Evolutionary conservation across 805 yeast species (phyloP).

Genomic region (Candida hispaniensis): DNA sequence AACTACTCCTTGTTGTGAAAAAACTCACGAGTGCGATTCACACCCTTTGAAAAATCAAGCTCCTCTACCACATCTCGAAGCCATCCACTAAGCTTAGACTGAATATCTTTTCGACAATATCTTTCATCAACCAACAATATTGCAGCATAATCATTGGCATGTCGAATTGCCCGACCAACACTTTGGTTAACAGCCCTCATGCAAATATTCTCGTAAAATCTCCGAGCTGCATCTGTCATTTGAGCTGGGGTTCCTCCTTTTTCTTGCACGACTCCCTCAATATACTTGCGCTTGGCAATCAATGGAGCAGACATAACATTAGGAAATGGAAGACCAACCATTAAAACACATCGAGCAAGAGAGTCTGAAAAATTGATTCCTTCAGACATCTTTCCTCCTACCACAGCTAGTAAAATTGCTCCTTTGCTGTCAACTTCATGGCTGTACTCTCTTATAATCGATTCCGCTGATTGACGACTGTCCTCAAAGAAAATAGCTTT

Average conservation of each 20-base stretch:
- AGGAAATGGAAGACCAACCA: conserved; percentile 87
- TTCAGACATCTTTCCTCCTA: conserved; percentile 87
- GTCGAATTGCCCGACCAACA: conserved; percentile 85
- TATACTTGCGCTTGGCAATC: conserved; percentile 54
- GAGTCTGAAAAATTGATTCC: conserved; percentile 87
- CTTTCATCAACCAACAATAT: conserved; percentile 64
- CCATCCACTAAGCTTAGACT: conserved; percentile 63
- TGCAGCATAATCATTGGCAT: conserved; percentile 66
- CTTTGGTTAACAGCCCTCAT: conserved; percentile 89
- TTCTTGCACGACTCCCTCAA: conserved; percentile 42
- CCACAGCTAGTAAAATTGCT: conserved; percentile 69
- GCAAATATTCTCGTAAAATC: conserved; percentile 71
- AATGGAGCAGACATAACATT: conserved; percentile 74
- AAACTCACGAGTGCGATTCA: too few species aligned
- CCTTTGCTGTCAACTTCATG: conserved; percentile 37
- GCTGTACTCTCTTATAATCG: conserved; percentile 43
- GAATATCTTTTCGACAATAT: conserved; percentile 39
- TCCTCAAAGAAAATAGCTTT: conserved; percentile 45
- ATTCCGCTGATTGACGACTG: conserved; percentile 33
- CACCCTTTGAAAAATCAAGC: too few species aligned
- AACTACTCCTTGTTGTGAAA: too few species aligned
- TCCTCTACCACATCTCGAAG: too few species aligned
- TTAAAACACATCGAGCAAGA: conserved; percentile 74
- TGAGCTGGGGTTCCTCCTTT: conserved; percentile 37
- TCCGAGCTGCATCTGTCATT: conserved; percentile 36